Evolutionary conservation across 345 rosid species (phyloP).

Genomic region (Salix suchowensis): DNA sequence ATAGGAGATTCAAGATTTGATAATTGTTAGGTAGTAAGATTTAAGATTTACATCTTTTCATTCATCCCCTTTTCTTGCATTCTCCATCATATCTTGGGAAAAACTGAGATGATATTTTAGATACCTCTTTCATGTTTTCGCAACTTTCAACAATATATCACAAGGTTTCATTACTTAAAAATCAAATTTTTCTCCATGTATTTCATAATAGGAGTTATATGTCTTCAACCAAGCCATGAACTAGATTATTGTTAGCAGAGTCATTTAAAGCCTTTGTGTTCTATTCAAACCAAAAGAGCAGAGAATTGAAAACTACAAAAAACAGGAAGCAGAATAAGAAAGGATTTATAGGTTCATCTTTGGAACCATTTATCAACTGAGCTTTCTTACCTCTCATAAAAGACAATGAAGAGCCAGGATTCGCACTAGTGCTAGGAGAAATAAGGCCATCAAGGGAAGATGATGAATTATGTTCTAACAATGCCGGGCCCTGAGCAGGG

Average conservation of each 20-base stretch:
- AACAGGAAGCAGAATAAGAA: neutral
- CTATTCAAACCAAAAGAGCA: neutral
- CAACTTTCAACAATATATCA: neutral
- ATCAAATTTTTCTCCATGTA: neutral
- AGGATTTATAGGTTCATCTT: neutral
- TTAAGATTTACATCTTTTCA: neutral
- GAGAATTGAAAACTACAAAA: neutral
- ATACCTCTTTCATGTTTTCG: neutral
- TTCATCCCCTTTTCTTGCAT: neutral
- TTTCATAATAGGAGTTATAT: neutral
- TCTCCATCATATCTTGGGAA: too few species aligned
- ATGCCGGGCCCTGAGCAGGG: constrained; percentile 33
- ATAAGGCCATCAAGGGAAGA: constrained; percentile 58
- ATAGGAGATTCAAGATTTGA: neutral
- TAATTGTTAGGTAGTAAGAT: neutral
- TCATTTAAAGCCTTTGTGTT: too few species aligned
- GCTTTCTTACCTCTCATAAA: constrained; percentile 68
- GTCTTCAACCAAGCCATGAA: neutral
- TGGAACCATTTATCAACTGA: neutral
- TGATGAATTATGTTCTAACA: constrained; percentile 51
- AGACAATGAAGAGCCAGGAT: constrained; percentile 76
- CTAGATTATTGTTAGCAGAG: too few species aligned
- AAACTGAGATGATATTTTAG: neutral
- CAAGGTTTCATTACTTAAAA: neutral
- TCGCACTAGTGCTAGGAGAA: constrained; percentile 62